Conservation (phyloP, 345 rosid genomes). For the Boechera stricta region DNA sequence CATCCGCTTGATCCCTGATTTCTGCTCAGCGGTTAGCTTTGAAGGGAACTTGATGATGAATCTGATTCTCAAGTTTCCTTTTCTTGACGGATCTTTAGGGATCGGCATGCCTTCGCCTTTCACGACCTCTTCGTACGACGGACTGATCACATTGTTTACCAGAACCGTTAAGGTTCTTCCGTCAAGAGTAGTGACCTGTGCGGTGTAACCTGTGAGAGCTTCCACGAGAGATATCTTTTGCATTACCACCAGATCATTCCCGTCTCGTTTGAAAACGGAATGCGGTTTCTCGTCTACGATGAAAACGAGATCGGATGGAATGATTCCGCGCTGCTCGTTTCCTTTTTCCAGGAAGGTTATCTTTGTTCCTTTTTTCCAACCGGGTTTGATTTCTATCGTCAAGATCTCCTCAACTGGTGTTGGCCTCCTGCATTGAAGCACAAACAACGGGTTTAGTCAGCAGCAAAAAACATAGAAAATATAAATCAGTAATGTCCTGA, state of each 20-base stretch:
- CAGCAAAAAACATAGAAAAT: background rate
- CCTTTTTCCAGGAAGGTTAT: conserved; percentile 83
- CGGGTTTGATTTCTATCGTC: conserved; percentile 78
- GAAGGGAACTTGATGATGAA: conserved; percentile 83
- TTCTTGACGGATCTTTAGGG: conserved; percentile 77
- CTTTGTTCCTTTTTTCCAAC: conserved; percentile 94
- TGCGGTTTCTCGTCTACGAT: conserved; percentile 92
- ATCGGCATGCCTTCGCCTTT: conserved; percentile 94
- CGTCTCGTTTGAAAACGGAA: conserved; percentile 76
- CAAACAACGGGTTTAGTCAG: background rate
- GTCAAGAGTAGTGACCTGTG: conserved; percentile 69
- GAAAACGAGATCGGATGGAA: conserved; percentile 76
- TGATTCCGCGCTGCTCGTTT: conserved; percentile 66
- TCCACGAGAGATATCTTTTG: conserved; percentile 76
- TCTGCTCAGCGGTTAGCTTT: conserved; percentile 71
- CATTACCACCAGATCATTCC: conserved; percentile 72
- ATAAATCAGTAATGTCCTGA: background rate
- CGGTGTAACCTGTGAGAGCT: conserved; percentile 77
- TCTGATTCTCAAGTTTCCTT: conserved; percentile 81
- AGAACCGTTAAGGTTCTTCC: conserved; percentile 66
- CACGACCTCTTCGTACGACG: conserved; percentile 82
- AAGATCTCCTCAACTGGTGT: conserved; percentile 72
- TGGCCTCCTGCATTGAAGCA: conserved; percentile 58
- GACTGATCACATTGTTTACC: conserved; percentile 60
- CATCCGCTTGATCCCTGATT: conserved; percentile 64